Conservation (phyloP, 352 stramenopile species). For the Phytophthora citrophthora region DNA sequence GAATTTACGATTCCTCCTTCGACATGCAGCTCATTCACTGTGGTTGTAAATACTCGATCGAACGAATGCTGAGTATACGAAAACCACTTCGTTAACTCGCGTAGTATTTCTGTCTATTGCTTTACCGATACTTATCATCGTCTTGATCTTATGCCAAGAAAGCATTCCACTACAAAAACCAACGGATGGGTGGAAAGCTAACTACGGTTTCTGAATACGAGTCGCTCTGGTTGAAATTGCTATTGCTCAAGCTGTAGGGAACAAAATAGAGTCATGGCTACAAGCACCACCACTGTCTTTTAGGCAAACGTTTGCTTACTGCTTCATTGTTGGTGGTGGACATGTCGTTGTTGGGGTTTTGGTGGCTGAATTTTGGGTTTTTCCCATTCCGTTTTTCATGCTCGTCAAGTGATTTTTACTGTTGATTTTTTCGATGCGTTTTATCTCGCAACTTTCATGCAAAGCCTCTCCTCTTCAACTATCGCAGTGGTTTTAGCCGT, state of each 20-base stretch:
- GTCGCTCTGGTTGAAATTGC: neutral
- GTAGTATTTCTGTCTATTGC: slow-evolving; percentile 4
- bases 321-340: neutral
- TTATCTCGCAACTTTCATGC: slow-evolving; percentile 13
- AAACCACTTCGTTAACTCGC: slow-evolving; percentile 1
- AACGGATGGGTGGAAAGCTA: slow-evolving; percentile 3
- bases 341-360: no score
- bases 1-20: slow-evolving; percentile 6
- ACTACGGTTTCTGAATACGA: slow-evolving; percentile 20
- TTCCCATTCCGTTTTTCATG: no score
- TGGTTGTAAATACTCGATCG: slow-evolving; percentile 20
- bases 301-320: neutral
- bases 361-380: no score
- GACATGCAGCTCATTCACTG: slow-evolving; percentile 13
- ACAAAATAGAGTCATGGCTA: slow-evolving; percentile 9
- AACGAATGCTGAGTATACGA: slow-evolving; percentile 27
- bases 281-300: slow-evolving; percentile 5
- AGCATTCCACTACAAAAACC: slow-evolving; percentile 17
- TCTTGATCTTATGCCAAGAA: slow-evolving; percentile 10
- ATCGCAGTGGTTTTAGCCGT: neutral
- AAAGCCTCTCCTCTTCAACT: neutral
- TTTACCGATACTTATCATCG: no score
- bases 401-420: slow-evolving; percentile 26
- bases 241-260: neutral
- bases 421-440: slow-evolving; percentile 27